Conservation (phyloP, 257 asterid genomes). For the Ehretia macrophylla region DNA sequence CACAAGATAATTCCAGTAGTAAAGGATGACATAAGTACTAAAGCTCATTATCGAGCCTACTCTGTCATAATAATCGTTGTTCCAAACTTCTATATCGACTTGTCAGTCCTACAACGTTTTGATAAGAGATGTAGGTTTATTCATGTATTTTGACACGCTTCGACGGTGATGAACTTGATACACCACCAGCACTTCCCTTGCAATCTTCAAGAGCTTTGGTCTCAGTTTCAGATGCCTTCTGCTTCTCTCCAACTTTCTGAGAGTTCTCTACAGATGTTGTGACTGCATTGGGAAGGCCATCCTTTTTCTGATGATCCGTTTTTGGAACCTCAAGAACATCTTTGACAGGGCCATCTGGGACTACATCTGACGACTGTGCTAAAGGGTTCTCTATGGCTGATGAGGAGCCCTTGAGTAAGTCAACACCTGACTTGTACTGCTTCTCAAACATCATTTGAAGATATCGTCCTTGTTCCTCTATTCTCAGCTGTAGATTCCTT, state of each 20-base stretch:
- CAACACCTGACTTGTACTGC: constrained; percentile 67
- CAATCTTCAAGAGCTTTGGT: constrained; percentile 21
- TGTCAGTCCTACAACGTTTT: constrained; percentile 3
- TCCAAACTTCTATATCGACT: constrained; percentile 4
- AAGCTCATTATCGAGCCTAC: not conserved
- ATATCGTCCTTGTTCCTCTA: constrained; percentile 82
- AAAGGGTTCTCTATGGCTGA: constrained; percentile 39
- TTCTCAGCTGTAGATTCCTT: constrained; percentile 84
- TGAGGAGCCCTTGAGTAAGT: constrained; percentile 45
- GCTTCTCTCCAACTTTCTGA: constrained; percentile 30
- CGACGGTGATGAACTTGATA: constrained; percentile 39
- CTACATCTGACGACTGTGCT: constrained; percentile 25
- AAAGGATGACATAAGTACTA: not conserved
- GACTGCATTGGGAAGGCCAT: constrained; percentile 5
- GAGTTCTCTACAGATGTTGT: constrained; percentile 26
- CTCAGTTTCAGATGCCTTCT: constrained; percentile 28
- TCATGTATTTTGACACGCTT: constrained; percentile 60
- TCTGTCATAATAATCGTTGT: not conserved
- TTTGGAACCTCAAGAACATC: constrained; percentile 16
- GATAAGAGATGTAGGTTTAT: constrained; percentile 18
- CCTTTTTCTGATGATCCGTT: constrained; percentile 20
- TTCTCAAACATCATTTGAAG: constrained; percentile 92
- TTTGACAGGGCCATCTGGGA: constrained; percentile 30
- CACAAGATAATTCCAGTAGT: not conserved
- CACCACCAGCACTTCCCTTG: constrained; percentile 22